Evolutionary conservation across 2,329 filamentous ascomycete genomes (phyloP), one percentile per base, ranked within the genome.

Genomic region (Trichoderma aggressivum): DNA sequence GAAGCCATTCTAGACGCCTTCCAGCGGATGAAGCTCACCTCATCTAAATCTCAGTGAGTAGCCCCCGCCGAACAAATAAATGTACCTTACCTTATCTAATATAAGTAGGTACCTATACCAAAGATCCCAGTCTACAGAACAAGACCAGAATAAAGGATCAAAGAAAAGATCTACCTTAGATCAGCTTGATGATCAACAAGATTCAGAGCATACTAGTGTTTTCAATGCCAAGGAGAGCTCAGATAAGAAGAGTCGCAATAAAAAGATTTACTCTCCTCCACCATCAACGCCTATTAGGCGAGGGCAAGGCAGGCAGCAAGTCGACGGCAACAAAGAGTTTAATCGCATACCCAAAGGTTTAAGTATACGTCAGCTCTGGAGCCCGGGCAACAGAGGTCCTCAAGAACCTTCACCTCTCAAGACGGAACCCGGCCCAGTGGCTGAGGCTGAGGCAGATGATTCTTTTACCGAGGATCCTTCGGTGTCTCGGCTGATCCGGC

Each of bases 1-100:
- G 55, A 74, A 2, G 76, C 74, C 18, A 75, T 79, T 12, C 72
- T 75, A 28, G 70, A 75, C 56, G 75, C 74, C 5, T 78, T 78
- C 34, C 72, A 74, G 8, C 75, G 70, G 21, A 73, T 75, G 53
- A 70, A 39, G 12, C 34, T 70, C 1, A 32, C 16, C 28, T 24
- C 53, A 18, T 50, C 66, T 8, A 70, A 65, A 47, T 14, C 55
- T 34, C 66, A 59, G 71, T 72, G 10, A 65, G 71, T 70, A 6
- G 30, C 67, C 11, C 50, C 50, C 28, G 14, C 34, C 21, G n/a
- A 16, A 24, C 30, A 8, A 53, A 6, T 26, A 16, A 28, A 7
- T 8, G 8, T 2, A n/a, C n/a, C 30, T 32, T 64, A 24, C 8
- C 47, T 55, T 12, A 36, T 47, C 11, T 28, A 24, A 12, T 24